Evolutionary conservation across 2,329 filamentous ascomycete species (phyloP), one percentile per base, ranked within the genome.

Genomic region (Aspergillus oerlinghausenensis): DNA sequence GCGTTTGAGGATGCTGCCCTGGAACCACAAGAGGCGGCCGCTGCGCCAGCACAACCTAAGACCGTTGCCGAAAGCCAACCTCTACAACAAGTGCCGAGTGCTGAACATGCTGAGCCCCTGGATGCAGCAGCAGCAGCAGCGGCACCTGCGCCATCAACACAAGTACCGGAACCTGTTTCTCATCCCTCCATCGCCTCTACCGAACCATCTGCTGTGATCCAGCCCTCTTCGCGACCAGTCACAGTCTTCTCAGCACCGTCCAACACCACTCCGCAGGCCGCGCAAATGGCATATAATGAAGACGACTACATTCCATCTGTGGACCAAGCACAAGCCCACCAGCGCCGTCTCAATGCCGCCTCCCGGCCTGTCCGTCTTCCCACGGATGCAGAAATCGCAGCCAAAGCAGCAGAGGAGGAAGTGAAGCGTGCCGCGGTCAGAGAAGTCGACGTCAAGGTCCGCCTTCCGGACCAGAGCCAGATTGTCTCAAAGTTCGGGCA

Each of bases 391-490:
- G 93, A 97, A 70, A 79, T 95, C 10, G 87, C 86, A 38, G 86
- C 87, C 25, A 85, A 86, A 62, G 86, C 85, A 35, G 79, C 83
- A 4, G 86, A 84, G 23, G 85, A 87, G 52, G 82, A 84, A 49
- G 85, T 86, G 29, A 87, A 81, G 60, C 77, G 92, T 1, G 82
- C 86, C 4, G 81, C 83, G 4, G 81, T 92, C 58, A 84, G 83
- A 51, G 83, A 84, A 32, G 83, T 96, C 32, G 82, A 85, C 28
- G 81, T 97, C 61, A 91, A 89, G 62, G 83, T 97, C 50, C 88
- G 92, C 26, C 92, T 97, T 65, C 93, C 93, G 0, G 92, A 97
- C 70, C 89, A 92, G 64, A 89, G 86, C 56, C 86, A 87, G 53
- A 84, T 92, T 32, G 84, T 91, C 52, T 87, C 87, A 75, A 82